phyloP scores from a whole-genome alignment of 2,329 filamentous ascomycete genomes.

The Hawksworthiomyces lignivorus region DNA sequence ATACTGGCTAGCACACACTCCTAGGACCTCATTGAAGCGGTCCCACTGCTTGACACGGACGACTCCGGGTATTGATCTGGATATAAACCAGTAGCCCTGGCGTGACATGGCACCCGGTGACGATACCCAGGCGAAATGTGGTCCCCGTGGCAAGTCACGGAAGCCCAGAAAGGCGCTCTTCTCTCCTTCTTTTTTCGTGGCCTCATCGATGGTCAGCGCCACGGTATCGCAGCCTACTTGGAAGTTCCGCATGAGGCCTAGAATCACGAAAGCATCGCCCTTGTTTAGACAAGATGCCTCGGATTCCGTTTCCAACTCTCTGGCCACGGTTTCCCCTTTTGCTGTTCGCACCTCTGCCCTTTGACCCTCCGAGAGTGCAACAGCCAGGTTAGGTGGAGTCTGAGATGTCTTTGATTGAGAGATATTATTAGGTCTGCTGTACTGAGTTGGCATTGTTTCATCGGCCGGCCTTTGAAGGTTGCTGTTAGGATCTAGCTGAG shows the following conservation, averaged over 20 bases:
- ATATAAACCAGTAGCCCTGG: conserved; percentile 51
- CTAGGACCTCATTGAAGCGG: conserved; percentile 45
- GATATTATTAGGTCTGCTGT: too few species aligned
- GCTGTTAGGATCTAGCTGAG: too few species aligned
- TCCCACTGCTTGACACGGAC: conserved; percentile 49
- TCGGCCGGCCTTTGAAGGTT: too few species aligned
- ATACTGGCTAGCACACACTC: conserved; percentile 35
- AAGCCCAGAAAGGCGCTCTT: conserved; percentile 39
- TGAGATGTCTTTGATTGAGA: too few species aligned
- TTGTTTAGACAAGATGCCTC: conserved; percentile 22
- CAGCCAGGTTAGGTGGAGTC: too few species aligned
- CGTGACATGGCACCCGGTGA: conserved; percentile 41
- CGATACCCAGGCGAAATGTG: conserved; percentile 54
- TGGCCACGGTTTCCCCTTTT: too few species aligned
- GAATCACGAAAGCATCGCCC: conserved; percentile 45
- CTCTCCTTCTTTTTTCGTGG: too few species aligned
- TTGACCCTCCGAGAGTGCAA: background rate
- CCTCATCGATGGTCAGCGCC: conserved; percentile 39
- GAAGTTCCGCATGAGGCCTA: conserved; percentile 42
- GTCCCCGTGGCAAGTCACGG: conserved; percentile 44
- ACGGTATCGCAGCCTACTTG: conserved; percentile 47
- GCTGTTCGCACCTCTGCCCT: too few species aligned
- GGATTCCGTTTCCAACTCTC: too few species aligned
- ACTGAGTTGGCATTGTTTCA: too few species aligned
- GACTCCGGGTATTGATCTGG: conserved; percentile 21